Evolutionary conservation across 208 protist genomes (phyloP), one percentile per base, ranked within the genome.

Genomic region (Crithidia brevicula): DNA sequence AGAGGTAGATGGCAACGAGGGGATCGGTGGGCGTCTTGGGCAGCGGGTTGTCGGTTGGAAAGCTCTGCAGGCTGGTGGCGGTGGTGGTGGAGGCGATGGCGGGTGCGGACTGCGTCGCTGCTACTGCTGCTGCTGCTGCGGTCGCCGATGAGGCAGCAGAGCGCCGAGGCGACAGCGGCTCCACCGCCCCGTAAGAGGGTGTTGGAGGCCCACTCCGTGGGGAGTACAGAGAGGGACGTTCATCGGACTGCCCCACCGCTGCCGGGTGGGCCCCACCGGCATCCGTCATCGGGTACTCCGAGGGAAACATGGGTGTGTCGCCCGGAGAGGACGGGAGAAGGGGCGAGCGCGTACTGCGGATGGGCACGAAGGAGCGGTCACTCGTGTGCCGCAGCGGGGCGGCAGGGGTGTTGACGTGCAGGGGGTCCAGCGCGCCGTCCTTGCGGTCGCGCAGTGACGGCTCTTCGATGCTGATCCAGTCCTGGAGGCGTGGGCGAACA

Each of bases 1-100:
- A 86, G 67, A 90, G 59, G 78, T 96, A 96, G 22, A 93, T 74
- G 16, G 86, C 76, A 36, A 91, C 84, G 54, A 93, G 87, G 3
- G 91, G 91, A 62, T 96, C 87, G 5, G 90, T 72, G 15, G 81
- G 73, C 6, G 83, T 89, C 56, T 75, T 83, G 10, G 75, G 73
- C 23, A 80, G 51, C 31, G 58, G n/a, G 9, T 60, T n/a, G 10
- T 33, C 57, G 4, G 38, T 20, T 36, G 43, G 47, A n/a, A 23
- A 56, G 27, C 5, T 31, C 10, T 50, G 38, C 16, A 36, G 2
- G 31, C 18, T 33, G 36, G 30, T 4, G 20, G 42, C 23, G 16
- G 65, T 42, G 6, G 33, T 36, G 36, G 56, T 31, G 18, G 27
- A 36, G 27, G 36, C n/a, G 3, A 16, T n/a, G 42, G 10, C 15